Percentiles rank a stretch among this genome's conserved stretches.
phyloP scores from a whole-genome alignment of 2,329 filamentous ascomycete species.

The Alternaria infectoria region DNA sequence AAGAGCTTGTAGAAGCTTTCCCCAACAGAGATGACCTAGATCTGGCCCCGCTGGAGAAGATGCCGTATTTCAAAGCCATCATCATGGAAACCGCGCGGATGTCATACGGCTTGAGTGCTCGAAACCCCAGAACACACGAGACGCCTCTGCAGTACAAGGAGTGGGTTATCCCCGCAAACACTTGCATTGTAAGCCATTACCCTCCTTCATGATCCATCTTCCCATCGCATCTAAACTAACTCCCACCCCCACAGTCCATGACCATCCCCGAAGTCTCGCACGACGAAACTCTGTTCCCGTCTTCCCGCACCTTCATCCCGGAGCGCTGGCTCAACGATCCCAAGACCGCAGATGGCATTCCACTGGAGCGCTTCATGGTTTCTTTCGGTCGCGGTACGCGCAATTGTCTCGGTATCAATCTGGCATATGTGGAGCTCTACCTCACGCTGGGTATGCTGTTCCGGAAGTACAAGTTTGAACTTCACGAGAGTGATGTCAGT shows the following conservation, averaged over 20 bases:
- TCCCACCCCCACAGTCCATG: slow-evolving; percentile 27
- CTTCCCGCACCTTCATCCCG: slow-evolving; percentile 44
- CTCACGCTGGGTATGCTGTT: slow-evolving; percentile 44
- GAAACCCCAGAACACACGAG: slow-evolving; percentile 44
- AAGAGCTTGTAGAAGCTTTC: slow-evolving; percentile 37
- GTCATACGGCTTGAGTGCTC: slow-evolving; percentile 48
- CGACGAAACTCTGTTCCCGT: slow-evolving; percentile 48
- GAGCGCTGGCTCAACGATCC: slow-evolving; percentile 50
- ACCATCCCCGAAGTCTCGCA: slow-evolving; percentile 46
- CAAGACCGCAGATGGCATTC: slow-evolving; percentile 36
- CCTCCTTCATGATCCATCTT: background rate
- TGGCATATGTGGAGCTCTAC: slow-evolving; percentile 45
- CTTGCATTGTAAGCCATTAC: slow-evolving; percentile 33
- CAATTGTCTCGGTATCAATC: slow-evolving; percentile 52
- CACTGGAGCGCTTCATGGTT: slow-evolving; percentile 50
- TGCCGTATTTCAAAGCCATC: slow-evolving; percentile 16
- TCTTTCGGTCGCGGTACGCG: slow-evolving; percentile 52
- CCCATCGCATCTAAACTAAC: background rate
- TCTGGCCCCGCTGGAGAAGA: slow-evolving; percentile 22
- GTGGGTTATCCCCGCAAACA: slow-evolving; percentile 44
- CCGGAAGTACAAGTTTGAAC: slow-evolving; percentile 38
- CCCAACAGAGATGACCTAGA: slow-evolving; percentile 33
- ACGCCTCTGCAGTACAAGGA: slow-evolving; percentile 29
- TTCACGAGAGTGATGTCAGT: slow-evolving; percentile 34
- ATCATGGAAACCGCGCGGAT: slow-evolving; percentile 45